Evolutionary conservation across 2,329 filamentous ascomycete genomes (phyloP).

Genomic region (Macrophomina tecta): DNA sequence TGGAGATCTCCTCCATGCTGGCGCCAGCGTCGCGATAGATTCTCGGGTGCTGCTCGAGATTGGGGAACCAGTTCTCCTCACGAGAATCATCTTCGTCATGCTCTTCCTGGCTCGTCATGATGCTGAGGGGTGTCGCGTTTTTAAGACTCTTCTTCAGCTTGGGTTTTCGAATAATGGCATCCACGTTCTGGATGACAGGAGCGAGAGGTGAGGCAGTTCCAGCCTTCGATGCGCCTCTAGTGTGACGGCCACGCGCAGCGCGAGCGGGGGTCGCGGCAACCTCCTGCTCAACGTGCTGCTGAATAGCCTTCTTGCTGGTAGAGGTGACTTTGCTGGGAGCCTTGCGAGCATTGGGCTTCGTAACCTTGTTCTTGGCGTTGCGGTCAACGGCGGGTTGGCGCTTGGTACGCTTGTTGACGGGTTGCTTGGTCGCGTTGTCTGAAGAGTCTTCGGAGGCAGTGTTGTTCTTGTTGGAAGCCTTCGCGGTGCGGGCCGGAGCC

Average conservation of each 20-base stretch:
- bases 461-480: not conserved
- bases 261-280: not conserved
- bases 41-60: not conserved
- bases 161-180: not conserved
- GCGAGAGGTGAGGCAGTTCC: conserved; percentile 13
- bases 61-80: conserved; percentile 20
- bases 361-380: conserved; percentile 21
- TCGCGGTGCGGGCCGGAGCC: not conserved
- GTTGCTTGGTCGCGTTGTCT: not conserved
- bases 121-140: conserved; percentile 14
- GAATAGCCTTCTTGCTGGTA: conserved; percentile 1
- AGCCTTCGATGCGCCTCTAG: not conserved
- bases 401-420: not conserved
- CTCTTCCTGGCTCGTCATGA: conserved; percentile 4
- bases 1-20: conserved; percentile 17
- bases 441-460: conserved; percentile 4
- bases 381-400: conserved; percentile 12
- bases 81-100: not conserved
- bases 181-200: not conserved
- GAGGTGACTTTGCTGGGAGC: not conserved
- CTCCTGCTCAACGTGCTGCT: conserved; percentile 5
- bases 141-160: conserved; percentile 8
- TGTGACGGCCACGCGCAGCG: not conserved
- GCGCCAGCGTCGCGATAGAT: conserved; percentile 10
- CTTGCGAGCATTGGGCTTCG: conserved; percentile 15